Evolutionary conservation across 2,329 filamentous ascomycete genomes (phyloP), one percentile per base, ranked within the genome.

Genomic region (Orbilia oligospora): DNA sequence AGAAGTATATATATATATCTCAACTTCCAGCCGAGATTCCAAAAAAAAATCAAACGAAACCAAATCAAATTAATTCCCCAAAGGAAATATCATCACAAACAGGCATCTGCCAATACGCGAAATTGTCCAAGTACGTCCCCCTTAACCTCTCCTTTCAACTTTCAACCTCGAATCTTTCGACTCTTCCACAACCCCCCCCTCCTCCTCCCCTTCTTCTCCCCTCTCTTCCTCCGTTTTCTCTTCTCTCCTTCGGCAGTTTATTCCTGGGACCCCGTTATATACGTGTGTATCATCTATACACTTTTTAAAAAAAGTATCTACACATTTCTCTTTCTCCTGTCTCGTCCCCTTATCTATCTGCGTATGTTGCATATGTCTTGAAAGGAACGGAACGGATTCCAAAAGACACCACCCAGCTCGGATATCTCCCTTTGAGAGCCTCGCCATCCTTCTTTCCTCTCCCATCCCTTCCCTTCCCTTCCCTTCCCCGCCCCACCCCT

Each of bases 21-120:
- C 56, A 61, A 58, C 36, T 44, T 27, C 56, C 56, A 58, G 55
- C 55, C 55, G 55, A 58, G 55, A 41, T n/a, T n/a, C n/a, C n/a
- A n/a, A n/a, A n/a, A n/a, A n/a, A n/a, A n/a, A n/a, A n/a, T n/a
- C n/a, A n/a, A n/a, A n/a, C n/a, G n/a, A n/a, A n/a, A n/a, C n/a
- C n/a, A n/a, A n/a, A n/a, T n/a, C n/a, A 58, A 30, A 6, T 41
- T 46, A n/a, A 6, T 41, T 46, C 56, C 33, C n/a, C 24, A 61
- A 61, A 61, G 55, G 36, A 61, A 61, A 61, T 61, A 61, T 44
- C 56, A 61, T 44, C 44, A 61, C 56, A 61, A 61, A 61, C 56
- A 61, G 56, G 56, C 56, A 61, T 61, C 56, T 61, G 56, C 56
- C 56, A 61, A 61, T 61, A 61, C 56, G 56, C 56, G 56, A 61